phyloP scores from a whole-genome alignment of 768 basidiomycete genomes.

The Collybia sp. region DNA sequence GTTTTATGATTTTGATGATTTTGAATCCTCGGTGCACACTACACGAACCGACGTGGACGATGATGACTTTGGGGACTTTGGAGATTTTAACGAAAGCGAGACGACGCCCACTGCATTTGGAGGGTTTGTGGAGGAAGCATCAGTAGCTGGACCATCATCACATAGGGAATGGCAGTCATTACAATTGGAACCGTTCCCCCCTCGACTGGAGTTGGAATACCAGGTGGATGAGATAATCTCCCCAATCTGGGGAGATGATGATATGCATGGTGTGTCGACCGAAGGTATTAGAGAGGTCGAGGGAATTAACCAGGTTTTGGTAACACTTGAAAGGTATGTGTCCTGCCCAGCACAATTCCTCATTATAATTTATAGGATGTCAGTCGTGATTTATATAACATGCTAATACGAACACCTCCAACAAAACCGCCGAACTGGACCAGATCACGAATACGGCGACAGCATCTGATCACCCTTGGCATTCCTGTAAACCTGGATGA shows the following conservation, averaged over 20 bases:
- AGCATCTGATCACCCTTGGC: conserved; percentile 87
- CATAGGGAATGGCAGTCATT: conserved; percentile 56
- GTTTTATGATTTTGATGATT: conserved; percentile 61
- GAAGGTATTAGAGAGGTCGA: conserved; percentile 77
- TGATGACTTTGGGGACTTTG: conserved; percentile 86
- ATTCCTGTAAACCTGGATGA: conserved; percentile 96
- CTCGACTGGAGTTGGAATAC: conserved; percentile 47
- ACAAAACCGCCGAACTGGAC: conserved; percentile 92
- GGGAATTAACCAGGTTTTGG: conserved; percentile 75
- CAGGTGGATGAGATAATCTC: conserved; percentile 63
- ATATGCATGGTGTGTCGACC: conserved; percentile 53
- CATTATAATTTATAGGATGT: conserved; percentile 10
- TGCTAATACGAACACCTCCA: conserved; percentile 65
- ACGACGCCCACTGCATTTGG: conserved; percentile 27
- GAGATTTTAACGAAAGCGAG: conserved; percentile 75
- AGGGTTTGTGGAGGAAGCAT: conserved; percentile 25
- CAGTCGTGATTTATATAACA: conserved; percentile 78
- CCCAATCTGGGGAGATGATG: conserved; percentile 57
- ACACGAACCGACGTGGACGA: conserved; percentile 44
- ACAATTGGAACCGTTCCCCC: conserved; percentile 59
- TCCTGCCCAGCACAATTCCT: conserved; percentile 2
- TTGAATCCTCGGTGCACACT: conserved; percentile 41
- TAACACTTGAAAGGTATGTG: conserved; percentile 68
- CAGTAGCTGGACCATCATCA: conserved; percentile 31
- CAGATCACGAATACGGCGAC: conserved; percentile 83